Percentiles rank a stretch among this genome's conserved stretches.
phyloP scores from a whole-genome alignment of 805 yeast species.

The Cyberlindnera veronae region DNA sequence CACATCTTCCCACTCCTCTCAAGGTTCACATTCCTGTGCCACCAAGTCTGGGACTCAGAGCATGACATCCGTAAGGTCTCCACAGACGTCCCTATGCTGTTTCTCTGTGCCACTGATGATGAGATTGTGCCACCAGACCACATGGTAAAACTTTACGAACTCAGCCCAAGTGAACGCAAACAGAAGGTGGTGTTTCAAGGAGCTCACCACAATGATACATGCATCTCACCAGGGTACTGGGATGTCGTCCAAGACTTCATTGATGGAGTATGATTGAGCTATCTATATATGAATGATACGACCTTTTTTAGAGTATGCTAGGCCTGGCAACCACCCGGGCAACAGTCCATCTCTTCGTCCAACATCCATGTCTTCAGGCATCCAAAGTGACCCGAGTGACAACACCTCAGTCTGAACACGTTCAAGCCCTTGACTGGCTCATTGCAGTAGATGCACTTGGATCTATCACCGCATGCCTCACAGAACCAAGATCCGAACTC shows the following conservation, averaged over 20 bases:
- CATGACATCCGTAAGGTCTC: conserved; percentile 48
- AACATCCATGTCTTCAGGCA: conserved; percentile 79
- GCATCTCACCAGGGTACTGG: conserved; percentile 77
- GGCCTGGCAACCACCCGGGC: conserved; percentile 83
- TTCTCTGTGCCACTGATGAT: conserved; percentile 71
- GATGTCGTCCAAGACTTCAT: conserved; percentile 55
- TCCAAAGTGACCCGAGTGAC: conserved; percentile 81
- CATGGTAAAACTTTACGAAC: conserved; percentile 56
- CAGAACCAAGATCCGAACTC: conserved; percentile 83
- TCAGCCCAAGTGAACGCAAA: conserved; percentile 51
- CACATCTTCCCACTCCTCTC: conserved; percentile 68
- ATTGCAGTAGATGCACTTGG: conserved; percentile 65
- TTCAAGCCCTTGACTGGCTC: conserved; percentile 73
- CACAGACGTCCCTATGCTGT: conserved; percentile 57
- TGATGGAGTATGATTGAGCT: too few species aligned
- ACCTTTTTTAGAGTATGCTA: too few species aligned
- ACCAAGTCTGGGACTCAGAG: conserved; percentile 83
- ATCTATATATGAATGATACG: too few species aligned
- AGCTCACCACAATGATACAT: conserved; percentile 82
- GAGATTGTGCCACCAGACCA: conserved; percentile 91
- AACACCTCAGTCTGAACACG: conserved; percentile 63
- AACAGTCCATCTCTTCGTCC: conserved; percentile 57
- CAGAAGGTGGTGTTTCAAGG: conserved; percentile 49
- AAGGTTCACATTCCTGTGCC: conserved; percentile 57
- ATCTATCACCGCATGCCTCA: conserved; percentile 54